Base-by-base conservation (phyloP, 2,329 filamentous ascomycete species). In the Penicillium palitans region DNA sequence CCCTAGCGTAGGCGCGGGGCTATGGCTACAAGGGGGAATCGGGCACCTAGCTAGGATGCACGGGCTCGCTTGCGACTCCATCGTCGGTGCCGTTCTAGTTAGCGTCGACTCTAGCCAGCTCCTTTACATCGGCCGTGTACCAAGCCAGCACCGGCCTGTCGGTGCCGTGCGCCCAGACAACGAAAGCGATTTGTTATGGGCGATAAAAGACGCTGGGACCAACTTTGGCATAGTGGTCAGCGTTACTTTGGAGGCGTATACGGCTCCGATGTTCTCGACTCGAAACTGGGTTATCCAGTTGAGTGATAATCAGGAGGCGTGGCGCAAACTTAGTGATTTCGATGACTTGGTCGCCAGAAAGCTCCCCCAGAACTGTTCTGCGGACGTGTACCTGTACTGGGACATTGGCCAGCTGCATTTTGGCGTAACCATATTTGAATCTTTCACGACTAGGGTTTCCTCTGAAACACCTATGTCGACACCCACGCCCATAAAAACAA, bases 21-120 rank as follows among this genome's bases (percentile, higher is more conserved):
- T 85, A 15, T 88, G 84, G 84, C 74, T 89, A 47, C 85, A 88
- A 74, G 86, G 86, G 41, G 85, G 86, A 52, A 85, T 88, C 49
- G 85, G 85, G 2, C 84, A 87, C 62, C 73, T 86, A n/a, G 66
- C 81, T 37, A 77, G 85, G 58, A 55, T 77, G 9, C 70, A 85
- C 61, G 85, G 86, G 1, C 83, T 89, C 13, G 61, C 84, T 3
- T 87, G 83, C 62, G 85, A 88, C 61, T 68, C 79, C 45, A 82
- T 88, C 46, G 68, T 87, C n/a, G 85, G 86, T 61, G 85, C 54
- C 8, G 47, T 62, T 5, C 12, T 60, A 1, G 51, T 62, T 33
- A 51, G 57, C 12, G 50, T 60, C 24, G 33, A 58, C 1, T 47
- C 49, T 52, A 31, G 57, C 29, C 44, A 52, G 41, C 50, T 84